Conservation (phyloP, 1,139 yeast species). For the Pichia sp. region DNA sequence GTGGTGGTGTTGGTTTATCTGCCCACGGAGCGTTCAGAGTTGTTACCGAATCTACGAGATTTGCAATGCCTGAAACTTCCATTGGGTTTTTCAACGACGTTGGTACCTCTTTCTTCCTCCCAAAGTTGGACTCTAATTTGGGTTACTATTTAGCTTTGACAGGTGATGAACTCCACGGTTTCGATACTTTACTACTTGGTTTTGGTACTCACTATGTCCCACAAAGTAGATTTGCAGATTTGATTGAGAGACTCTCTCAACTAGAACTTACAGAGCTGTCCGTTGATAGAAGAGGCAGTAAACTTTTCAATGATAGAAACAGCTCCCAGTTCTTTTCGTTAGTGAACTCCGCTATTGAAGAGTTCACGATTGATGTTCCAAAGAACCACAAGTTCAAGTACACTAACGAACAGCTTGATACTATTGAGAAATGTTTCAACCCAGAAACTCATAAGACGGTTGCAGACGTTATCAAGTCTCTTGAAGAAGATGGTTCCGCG, state of each 20-base stretch:
- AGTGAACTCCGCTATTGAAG: constrained; percentile 69
- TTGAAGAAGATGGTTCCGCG: constrained; percentile 49
- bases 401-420: constrained; percentile 46
- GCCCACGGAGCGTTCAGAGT: constrained; percentile 93
- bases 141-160: constrained; percentile 87
- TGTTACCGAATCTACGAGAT: constrained; percentile 80
- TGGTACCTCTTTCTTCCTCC: constrained; percentile 85
- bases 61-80: constrained; percentile 98
- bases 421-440: constrained; percentile 63
- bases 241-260: constrained; percentile 59
- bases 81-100: constrained; percentile 98
- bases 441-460: constrained; percentile 41
- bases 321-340: constrained; percentile 42
- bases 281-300: constrained; percentile 8
- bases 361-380: constrained; percentile 68
- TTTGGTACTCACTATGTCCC: constrained; percentile 88
- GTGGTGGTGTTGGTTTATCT: constrained; percentile 94
- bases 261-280: constrained; percentile 33
- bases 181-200: constrained; percentile 76
- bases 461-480: constrained; percentile 53
- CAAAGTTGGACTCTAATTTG: constrained; percentile 71
- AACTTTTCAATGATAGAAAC: constrained; percentile 14
- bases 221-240: constrained; percentile 50
- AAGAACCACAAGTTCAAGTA: constrained; percentile 53
- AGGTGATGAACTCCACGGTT: constrained; percentile 69